Percentiles rank a stretch among this genome's conserved stretches.
Conservation (phyloP, 768 basidiomycete species). For the Leucocoprinus leucothites region DNA sequence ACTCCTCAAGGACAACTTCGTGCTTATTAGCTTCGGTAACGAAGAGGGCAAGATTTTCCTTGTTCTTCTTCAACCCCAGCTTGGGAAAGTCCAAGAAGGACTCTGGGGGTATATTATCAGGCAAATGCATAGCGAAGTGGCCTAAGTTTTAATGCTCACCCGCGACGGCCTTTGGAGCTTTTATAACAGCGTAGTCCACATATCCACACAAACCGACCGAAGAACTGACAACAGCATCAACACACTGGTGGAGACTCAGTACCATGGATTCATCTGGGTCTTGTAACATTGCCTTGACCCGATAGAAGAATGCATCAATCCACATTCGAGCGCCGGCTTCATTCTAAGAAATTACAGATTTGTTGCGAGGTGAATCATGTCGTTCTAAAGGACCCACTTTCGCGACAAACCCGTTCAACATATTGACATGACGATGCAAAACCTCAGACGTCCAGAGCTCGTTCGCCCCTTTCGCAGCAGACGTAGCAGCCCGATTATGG, state of each 20-base stretch:
- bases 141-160: not conserved
- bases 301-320: not conserved
- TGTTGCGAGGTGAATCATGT: not conserved
- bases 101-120: no score
- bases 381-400: no score
- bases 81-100: no score
- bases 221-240: not conserved
- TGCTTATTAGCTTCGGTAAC: no score
- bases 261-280: not conserved
- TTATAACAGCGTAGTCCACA: not conserved
- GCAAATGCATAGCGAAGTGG: no score
- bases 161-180: not conserved
- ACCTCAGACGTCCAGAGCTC: not conserved
- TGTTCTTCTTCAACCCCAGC: no score
- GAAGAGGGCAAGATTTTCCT: no score
- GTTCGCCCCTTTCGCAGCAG: no score
- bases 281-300: not conserved
- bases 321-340: not conserved
- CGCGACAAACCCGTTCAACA: no score
- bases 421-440: no score
- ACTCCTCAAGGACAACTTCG: no score
- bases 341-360: not conserved
- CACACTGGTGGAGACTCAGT: not conserved
- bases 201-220: not conserved
- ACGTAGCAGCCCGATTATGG: no score